Conservation (phyloP, 1,284 basidiomycete species). For the Naganishia albida region DNA sequence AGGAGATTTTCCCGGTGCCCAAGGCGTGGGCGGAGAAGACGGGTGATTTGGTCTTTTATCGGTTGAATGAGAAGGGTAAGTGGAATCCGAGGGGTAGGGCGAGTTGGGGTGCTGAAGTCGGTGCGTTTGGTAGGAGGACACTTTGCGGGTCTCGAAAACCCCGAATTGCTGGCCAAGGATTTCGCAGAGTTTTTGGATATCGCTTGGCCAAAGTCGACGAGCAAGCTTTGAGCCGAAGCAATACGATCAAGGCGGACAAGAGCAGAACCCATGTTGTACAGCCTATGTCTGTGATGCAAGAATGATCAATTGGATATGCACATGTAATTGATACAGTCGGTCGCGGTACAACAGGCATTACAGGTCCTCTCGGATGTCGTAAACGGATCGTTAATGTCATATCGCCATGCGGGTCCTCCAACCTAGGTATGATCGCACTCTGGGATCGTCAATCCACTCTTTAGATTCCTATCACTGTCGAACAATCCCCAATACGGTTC, state of each 20-base stretch:
- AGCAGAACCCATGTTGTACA: no score
- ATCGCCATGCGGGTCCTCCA: no score
- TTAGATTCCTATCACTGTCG: slow-evolving; percentile 58
- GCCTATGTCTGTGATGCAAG: no score
- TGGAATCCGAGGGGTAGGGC: slow-evolving; percentile 46
- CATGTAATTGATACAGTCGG: no score
- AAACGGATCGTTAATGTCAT: no score
- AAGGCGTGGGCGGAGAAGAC: slow-evolving; percentile 46
- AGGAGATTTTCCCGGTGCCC: slow-evolving; percentile 53
- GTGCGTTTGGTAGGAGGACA: slow-evolving; percentile 45
- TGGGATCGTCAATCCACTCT: slow-evolving; percentile 55
- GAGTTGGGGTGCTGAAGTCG: slow-evolving; percentile 33
- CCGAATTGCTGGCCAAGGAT: slow-evolving; percentile 47
- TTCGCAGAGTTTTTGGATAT: slow-evolving; percentile 48
- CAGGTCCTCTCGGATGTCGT: no score
- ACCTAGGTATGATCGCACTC: slow-evolving; percentile 46
- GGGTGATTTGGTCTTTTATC: slow-evolving; percentile 50
- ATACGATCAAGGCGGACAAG: no score
- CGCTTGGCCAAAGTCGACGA: slow-evolving; percentile 34
- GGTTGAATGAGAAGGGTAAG: slow-evolving; percentile 48
- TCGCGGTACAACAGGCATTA: no score
- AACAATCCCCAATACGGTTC: slow-evolving; percentile 73
- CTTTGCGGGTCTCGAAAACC: slow-evolving; percentile 56
- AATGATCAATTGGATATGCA: no score
- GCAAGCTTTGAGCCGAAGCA: slow-evolving; percentile 9